phyloP scores from a whole-genome alignment of 306 rosid species.

The Vigna nakashimae region DNA sequence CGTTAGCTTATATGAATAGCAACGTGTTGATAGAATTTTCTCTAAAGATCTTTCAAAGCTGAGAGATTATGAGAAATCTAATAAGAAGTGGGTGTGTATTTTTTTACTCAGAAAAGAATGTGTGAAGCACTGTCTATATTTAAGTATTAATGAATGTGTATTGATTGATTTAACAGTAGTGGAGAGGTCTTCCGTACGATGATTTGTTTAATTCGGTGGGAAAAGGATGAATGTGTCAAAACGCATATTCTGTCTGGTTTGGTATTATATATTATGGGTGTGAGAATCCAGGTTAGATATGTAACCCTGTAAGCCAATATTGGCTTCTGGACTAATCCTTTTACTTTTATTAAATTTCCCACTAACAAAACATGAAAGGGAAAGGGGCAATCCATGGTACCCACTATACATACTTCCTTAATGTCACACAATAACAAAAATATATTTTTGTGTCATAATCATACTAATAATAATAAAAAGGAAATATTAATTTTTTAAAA shows the following conservation, averaged over 20 bases:
- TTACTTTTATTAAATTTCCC: slow-evolving; percentile 38
- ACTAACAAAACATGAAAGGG: slow-evolving; percentile 26
- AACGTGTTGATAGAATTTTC: too few species aligned
- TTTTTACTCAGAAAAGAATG: too few species aligned
- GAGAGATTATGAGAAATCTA: too few species aligned
- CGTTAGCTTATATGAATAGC: too few species aligned
- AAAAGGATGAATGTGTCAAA: slow-evolving; percentile 9
- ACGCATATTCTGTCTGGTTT: slow-evolving; percentile 8
- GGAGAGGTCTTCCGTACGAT: slow-evolving; percentile 8
- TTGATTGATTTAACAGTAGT: not conserved
- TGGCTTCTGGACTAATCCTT: slow-evolving; percentile 22
- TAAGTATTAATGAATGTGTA: too few species aligned
- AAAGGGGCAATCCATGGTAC: not conserved
- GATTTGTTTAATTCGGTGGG: slow-evolving; percentile 1
- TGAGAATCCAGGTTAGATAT: slow-evolving; percentile 25
- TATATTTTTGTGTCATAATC: too few species aligned
- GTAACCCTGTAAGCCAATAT: slow-evolving; percentile 37
- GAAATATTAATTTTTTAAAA: too few species aligned
- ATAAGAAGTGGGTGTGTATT: too few species aligned
- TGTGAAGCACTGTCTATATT: too few species aligned
- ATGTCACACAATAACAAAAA: not conserved
- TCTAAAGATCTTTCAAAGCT: too few species aligned
- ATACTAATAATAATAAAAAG: too few species aligned
- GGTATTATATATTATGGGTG: slow-evolving; percentile 24
- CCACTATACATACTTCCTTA: slow-evolving; percentile 19